Base-by-base conservation (phyloP, 208 protist genomes). In the Leptomonas seymouri region DNA sequence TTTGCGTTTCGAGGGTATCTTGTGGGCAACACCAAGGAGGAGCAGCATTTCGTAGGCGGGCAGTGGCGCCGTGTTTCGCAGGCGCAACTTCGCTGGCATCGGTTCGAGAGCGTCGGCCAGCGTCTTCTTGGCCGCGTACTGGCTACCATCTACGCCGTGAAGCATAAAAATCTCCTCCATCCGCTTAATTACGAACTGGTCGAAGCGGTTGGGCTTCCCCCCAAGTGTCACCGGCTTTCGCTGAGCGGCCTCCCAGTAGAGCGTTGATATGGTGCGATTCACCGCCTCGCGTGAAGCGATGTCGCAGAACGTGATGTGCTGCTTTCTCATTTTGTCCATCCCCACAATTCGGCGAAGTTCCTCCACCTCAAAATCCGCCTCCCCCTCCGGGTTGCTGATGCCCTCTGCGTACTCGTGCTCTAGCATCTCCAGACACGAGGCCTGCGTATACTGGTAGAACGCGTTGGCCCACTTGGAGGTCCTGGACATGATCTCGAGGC, bases 351-450 rank as follows among this genome's bases (percentile, higher is more conserved):
- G 18, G 28, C 65, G 44, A 12, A 71, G 44, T 27, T 58, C 54
- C n/a, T 69, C 55, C 57, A 58, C n/a, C 46, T 48, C 44, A 18
- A 64, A 66, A 25, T 74, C 67, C 7, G 9, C 39, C 27, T 70
- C 74, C 21, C 60, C 66, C 0, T 71, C 63, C 20, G 53, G 64
- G 54, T 69, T 64, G 44, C 20, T 20, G 54, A 75, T 50, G 1
- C 61, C 60, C 16, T 55, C 70, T 12, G 61, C 61, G 60, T 54
- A 68, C 27, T 75, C 70, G 6, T 44, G 48, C 62, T 75, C 71
- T 56, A 89, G 61, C 87, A 90, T 88, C 46, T 93, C 87, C 41
- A 85, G 83, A 57, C 84, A 89, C 56, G 80, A 85, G 0, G 68
- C 87, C 41, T 85, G 75, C 18, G 49, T 61, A 74, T 90, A 90